Conservation (phyloP, 2,329 filamentous ascomycete species). For the Cytospora chrysosperma region DNA sequence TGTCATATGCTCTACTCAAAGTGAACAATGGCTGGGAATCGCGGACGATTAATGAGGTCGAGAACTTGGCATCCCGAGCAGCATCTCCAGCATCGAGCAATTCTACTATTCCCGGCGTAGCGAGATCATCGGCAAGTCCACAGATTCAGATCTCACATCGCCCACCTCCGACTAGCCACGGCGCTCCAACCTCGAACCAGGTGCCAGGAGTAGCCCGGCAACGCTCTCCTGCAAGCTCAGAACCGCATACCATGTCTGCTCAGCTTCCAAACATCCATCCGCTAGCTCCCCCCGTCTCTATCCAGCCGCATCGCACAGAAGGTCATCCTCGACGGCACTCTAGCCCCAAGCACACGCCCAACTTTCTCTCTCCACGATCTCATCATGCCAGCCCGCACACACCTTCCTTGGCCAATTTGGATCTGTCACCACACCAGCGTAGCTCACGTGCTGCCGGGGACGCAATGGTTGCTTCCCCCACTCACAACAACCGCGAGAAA, state of each 20-base stretch:
- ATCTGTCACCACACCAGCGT: conserved; percentile 37
- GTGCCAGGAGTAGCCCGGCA: conserved; percentile 1
- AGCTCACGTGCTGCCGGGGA: conserved; percentile 42
- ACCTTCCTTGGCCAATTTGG: conserved; percentile 40
- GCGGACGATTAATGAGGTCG: conserved; percentile 73
- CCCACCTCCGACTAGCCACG: conserved; percentile 35
- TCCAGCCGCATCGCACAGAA: conserved; percentile 48
- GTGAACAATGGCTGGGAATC: conserved; percentile 87
- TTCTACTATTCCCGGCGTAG: conserved; percentile 53
- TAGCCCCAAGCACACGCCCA: conserved; percentile 48
- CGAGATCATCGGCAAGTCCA: conserved; percentile 55
- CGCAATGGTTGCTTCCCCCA: conserved; percentile 64
- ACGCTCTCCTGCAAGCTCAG: conserved; percentile 38
- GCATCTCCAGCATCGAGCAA: conserved; percentile 62
- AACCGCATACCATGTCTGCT: not conserved
- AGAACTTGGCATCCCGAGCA: conserved; percentile 68
- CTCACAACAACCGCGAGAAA: conserved; percentile 70
- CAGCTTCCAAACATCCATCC: conserved; percentile 26
- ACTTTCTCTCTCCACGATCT: conserved; percentile 46
- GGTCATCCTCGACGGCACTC: conserved; percentile 51
- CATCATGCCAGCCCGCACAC: conserved; percentile 40
- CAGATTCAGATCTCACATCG: conserved; percentile 34
- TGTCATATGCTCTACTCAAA: conserved; percentile 93
- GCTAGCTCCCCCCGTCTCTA: conserved; percentile 55
- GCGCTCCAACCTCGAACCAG: conserved; percentile 26